These are phyloP conservation scores for Patellifolia procumbens DNA, from an alignment of 179 eudicot species.

Conservation along the genomic window DNA sequence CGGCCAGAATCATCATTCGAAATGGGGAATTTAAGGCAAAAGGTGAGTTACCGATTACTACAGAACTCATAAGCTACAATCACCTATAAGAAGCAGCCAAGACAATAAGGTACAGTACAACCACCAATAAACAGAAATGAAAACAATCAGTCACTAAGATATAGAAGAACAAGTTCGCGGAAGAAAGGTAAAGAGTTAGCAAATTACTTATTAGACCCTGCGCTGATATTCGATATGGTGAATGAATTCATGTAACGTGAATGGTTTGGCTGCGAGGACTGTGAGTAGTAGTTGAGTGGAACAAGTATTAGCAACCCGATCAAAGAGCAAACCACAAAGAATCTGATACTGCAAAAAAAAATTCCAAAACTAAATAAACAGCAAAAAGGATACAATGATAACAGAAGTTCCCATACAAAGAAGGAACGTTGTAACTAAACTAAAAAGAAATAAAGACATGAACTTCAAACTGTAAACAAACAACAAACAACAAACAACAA, in stretches of 20 bases:
- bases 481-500: too few relatives aligned
- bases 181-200: background rate
- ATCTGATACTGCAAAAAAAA: conserved; percentile 65
- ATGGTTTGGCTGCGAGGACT: conserved; percentile 31
- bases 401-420: background rate
- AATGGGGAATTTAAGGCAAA: background rate
- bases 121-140: background rate
- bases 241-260: conserved; percentile 65
- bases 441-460: background rate
- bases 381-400: background rate
- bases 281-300: conserved; percentile 62
- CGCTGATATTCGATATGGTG: conserved; percentile 67
- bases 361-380: conserved; percentile 19
- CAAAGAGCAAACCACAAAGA: conserved; percentile 68
- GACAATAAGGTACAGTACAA: background rate
- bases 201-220: conserved; percentile 76
- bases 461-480: background rate
- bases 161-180: background rate
- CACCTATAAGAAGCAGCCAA: background rate
- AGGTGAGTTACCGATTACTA: background rate
- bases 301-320: conserved; percentile 71
- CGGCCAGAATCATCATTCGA: background rate
- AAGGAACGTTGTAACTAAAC: background rate
- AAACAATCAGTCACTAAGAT: background rate
- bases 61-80: background rate